These are phyloP conservation scores for Hansfordia pulvinata DNA, from an alignment of 2,329 filamentous ascomycete genomes.

Conservation along the genomic window DNA sequence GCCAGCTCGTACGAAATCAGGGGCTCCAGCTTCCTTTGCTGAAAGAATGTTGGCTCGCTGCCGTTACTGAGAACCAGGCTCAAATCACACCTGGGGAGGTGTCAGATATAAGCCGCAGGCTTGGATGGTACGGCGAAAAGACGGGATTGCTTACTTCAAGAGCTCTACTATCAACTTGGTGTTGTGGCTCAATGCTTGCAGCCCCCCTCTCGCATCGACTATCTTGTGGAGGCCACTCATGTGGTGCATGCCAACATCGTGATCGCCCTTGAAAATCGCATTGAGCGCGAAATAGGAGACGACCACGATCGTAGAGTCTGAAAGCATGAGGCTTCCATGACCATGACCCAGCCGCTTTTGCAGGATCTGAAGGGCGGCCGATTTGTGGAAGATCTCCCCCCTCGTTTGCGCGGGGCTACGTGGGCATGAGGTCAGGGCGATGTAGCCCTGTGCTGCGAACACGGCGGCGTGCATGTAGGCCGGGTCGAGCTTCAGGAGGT, in stretches of 20 bases:
- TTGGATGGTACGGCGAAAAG: not conserved
- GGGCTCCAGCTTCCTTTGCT: too few relatives aligned
- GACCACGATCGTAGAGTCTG: conserved; percentile 16
- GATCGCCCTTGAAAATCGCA: conserved; percentile 15
- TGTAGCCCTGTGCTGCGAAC: conserved; percentile 19
- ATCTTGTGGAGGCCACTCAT: conserved; percentile 22
- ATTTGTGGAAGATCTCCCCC: conserved; percentile 10
- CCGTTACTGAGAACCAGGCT: too few relatives aligned
- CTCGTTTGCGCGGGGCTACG: conserved; percentile 1
- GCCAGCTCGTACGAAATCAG: too few relatives aligned
- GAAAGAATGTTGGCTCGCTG: too few relatives aligned
- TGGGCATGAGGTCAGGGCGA: conserved; percentile 10
- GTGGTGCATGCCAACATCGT: conserved; percentile 15
- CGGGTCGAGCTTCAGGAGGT: conserved; percentile 16
- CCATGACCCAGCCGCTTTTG: conserved; percentile 14
- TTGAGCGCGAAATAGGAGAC: conserved; percentile 17
- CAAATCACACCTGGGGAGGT: conserved; percentile 6
- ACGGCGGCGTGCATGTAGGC: conserved; percentile 21
- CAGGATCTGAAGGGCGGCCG: conserved; percentile 13
- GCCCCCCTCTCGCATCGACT: conserved; percentile 20
- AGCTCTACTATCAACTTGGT: conserved; percentile 20
- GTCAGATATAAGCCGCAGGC: too few relatives aligned
- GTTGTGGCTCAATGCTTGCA: conserved; percentile 15
- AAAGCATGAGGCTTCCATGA: conserved; percentile 11
- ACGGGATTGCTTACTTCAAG: conserved; percentile 6